Conservation (phyloP, 805 yeast genomes). For the Ogataea pini region DNA sequence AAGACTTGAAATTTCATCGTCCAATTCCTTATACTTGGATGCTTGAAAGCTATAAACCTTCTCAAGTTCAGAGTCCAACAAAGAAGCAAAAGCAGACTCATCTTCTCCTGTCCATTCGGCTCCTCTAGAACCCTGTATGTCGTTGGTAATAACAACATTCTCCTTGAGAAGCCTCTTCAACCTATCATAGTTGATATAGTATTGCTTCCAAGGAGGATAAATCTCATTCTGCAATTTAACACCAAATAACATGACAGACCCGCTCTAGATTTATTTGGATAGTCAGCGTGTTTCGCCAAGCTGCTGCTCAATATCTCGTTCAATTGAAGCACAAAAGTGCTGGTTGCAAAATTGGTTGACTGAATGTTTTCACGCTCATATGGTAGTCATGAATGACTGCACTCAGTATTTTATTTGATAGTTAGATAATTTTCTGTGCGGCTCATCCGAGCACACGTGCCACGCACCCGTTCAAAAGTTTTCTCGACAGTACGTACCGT, state of each 20-base stretch:
- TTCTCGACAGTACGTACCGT: neutral
- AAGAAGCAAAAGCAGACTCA: conserved; percentile 66
- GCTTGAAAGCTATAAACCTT: conserved; percentile 75
- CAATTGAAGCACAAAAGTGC: neutral
- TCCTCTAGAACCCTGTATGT: conserved; percentile 8
- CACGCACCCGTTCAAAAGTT: neutral
- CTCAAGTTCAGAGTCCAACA: conserved; percentile 68
- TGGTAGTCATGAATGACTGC: neutral
- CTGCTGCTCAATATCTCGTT: neutral
- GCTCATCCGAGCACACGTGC: conserved; percentile 8
- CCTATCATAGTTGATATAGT: conserved; percentile 65
- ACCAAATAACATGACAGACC: conserved; percentile 72
- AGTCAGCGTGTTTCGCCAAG: too few relatives aligned
- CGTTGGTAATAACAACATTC: conserved; percentile 42
- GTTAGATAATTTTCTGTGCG: conserved; percentile 4
- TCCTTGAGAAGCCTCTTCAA: conserved; percentile 72
- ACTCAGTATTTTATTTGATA: neutral
- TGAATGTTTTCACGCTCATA: neutral
- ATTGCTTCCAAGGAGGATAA: conserved; percentile 84
- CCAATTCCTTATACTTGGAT: conserved; percentile 66
- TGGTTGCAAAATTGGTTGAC: neutral
- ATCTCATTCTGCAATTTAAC: conserved; percentile 78
- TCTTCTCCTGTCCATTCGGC: conserved; percentile 68
- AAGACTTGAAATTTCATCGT: conserved; percentile 59
- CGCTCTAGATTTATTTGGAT: too few relatives aligned